phyloP scores from a whole-genome alignment of 805 yeast genomes.

The Alloascoidea hylecoeti region DNA sequence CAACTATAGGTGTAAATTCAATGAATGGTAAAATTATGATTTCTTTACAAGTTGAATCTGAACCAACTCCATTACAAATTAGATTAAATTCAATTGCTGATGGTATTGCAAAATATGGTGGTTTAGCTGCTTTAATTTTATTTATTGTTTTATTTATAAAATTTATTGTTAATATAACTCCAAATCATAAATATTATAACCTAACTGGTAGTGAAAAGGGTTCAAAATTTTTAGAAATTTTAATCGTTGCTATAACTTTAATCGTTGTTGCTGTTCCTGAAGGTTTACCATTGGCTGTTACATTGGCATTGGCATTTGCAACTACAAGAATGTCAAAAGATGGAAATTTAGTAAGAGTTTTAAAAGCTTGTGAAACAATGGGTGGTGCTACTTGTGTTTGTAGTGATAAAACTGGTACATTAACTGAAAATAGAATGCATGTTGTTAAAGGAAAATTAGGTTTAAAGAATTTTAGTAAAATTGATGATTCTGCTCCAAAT shows the following conservation, averaged over 20 bases:
- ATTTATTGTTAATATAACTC: slow-evolving; percentile 49
- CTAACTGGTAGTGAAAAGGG: slow-evolving; percentile 61
- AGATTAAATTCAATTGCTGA: slow-evolving; percentile 76
- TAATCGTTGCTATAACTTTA: slow-evolving; percentile 84
- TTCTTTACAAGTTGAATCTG: slow-evolving; percentile 61
- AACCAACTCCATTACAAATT: slow-evolving; percentile 79
- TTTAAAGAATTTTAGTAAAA: slow-evolving; percentile 24
- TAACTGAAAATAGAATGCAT: slow-evolving; percentile 88
- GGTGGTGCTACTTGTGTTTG: slow-evolving; percentile 97
- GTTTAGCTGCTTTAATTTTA: slow-evolving; percentile 69
- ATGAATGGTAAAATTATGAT: slow-evolving; percentile 87
- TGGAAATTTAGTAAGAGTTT: slow-evolving; percentile 87
- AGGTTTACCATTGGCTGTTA: slow-evolving; percentile 95
- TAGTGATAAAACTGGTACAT: slow-evolving; percentile 95
- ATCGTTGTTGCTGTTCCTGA: slow-evolving; percentile 99
- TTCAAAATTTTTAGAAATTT: slow-evolving; percentile 64
- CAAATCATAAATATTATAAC: slow-evolving; percentile 18
- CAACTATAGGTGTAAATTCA: slow-evolving; percentile 84
- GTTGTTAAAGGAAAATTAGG: slow-evolving; percentile 73
- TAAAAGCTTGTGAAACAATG: slow-evolving; percentile 95
- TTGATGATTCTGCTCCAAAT: neutral
- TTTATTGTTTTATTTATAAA: slow-evolving; percentile 70
- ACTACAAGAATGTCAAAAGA: slow-evolving; percentile 97
- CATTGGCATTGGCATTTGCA: slow-evolving; percentile 93
- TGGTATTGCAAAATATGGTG: slow-evolving; percentile 91